These are phyloP conservation scores for Corrigiola litoralis DNA, from an alignment of 179 eudicot genomes.

Conservation along the genomic window DNA sequence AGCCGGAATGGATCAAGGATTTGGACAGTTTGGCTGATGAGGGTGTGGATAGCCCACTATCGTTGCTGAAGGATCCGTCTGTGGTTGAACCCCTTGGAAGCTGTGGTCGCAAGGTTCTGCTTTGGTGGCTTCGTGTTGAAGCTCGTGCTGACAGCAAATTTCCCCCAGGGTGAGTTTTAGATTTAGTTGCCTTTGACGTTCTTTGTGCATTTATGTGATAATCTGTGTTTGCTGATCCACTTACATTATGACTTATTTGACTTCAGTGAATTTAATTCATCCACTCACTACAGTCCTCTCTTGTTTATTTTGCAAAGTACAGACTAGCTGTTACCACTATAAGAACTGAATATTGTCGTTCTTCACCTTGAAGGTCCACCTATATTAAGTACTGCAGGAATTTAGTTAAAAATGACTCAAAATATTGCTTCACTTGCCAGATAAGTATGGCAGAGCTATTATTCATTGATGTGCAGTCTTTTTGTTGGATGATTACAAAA, in stretches of 20 bases:
- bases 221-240: background rate
- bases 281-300: background rate
- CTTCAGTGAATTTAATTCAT: too few species aligned
- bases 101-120: conserved; percentile 89
- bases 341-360: background rate
- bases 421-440: background rate
- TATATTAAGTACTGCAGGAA: too few species aligned
- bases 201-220: conserved; percentile 5
- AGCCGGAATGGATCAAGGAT: conserved; percentile 81
- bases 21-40: conserved; percentile 47
- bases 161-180: conserved; percentile 77
- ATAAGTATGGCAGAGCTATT: background rate
- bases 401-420: too few species aligned
- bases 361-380: background rate
- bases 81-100: conserved; percentile 88
- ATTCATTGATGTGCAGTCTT: background rate
- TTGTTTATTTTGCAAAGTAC: background rate
- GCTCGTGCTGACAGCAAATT: conserved; percentile 96
- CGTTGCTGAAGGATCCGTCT: conserved; percentile 59
- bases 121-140: conserved; percentile 99
- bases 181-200: conserved; percentile 2
- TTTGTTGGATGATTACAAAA: background rate
- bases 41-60: conserved; percentile 66
- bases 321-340: background rate
- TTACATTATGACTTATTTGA: conserved; percentile 1